Percentiles rank a stretch among this genome's conserved stretches.
These are phyloP conservation scores for Aspergillus sp. DNA, from an alignment of 2,329 filamentous ascomycete species.

Conservation along the genomic window DNA sequence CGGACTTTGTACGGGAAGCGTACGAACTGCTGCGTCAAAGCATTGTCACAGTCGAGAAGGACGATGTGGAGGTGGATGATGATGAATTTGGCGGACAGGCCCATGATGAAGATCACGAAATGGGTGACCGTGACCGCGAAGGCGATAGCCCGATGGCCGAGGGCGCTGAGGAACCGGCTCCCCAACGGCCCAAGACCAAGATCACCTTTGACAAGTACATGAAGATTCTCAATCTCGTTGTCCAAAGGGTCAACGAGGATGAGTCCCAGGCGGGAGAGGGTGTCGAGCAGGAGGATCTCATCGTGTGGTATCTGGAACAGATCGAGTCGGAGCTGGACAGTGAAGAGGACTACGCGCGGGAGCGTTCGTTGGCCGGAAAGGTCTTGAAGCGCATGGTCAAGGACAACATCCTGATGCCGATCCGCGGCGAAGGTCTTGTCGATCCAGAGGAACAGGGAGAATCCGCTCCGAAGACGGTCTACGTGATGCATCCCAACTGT, in stretches of 20 bases:
- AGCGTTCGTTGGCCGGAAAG: conserved; percentile 73
- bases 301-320: conserved; percentile 90
- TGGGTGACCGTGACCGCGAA: conserved; percentile 47
- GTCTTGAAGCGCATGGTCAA: conserved; percentile 96
- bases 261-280: conserved; percentile 75
- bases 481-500: conserved; percentile 93
- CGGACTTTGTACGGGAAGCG: conserved; percentile 85
- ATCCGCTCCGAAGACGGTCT: conserved; percentile 59
- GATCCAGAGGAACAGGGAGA: conserved; percentile 60
- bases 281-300: conserved; percentile 75
- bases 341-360: conserved; percentile 76
- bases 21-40: conserved; percentile 88
- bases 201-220: conserved; percentile 97
- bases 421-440: conserved; percentile 83
- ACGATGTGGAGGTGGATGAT: conserved; percentile 92
- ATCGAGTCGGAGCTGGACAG: conserved; percentile 78
- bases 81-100: conserved; percentile 53
- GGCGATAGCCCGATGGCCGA: conserved; percentile 56
- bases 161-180: conserved; percentile 45
- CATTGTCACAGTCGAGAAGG: conserved; percentile 97
- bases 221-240: conserved; percentile 80
- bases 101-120: conserved; percentile 51
- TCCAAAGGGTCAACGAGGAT: conserved; percentile 79
- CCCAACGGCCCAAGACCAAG: conserved; percentile 60
- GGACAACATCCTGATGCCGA: conserved; percentile 62